phyloP scores from a whole-genome alignment of 148 eudicot species.

The Rhododendron ferrugineum region DNA sequence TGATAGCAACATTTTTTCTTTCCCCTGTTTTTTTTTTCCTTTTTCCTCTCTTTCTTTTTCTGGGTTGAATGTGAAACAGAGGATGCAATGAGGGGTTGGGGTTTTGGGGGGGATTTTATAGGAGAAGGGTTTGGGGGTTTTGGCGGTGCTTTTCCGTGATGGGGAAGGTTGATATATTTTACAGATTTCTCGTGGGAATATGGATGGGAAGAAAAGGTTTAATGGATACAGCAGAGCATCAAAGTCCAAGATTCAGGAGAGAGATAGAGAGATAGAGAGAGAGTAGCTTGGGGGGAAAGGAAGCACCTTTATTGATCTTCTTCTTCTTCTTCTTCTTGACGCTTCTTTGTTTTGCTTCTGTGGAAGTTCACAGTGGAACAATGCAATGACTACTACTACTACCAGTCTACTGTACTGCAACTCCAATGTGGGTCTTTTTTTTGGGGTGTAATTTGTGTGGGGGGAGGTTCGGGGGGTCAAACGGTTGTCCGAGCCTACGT shows the following conservation, averaged over 20 bases:
- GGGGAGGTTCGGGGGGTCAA: constrained; percentile 43
- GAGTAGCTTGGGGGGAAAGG: constrained; percentile 2
- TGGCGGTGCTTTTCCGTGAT: constrained; percentile 23
- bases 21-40: neutral
- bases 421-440: neutral
- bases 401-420: neutral
- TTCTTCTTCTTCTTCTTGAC: constrained; percentile 15
- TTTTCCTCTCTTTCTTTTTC: neutral
- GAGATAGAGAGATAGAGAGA: constrained; percentile 7
- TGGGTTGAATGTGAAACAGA: neutral
- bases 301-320: constrained; percentile 10
- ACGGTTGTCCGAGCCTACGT: constrained; percentile 85
- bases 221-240: neutral
- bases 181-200: constrained; percentile 10
- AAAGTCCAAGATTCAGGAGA: constrained; percentile 10
- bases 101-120: neutral
- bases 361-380: neutral
- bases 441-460: neutral
- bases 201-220: constrained; percentile 4
- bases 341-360: neutral
- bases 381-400: neutral
- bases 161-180: neutral
- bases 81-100: neutral
- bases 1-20: neutral
- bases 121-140: neutral